Evolutionary conservation across 352 stramenopile genomes (phyloP).

Genomic region (Salisapilia sapeloensis): DNA sequence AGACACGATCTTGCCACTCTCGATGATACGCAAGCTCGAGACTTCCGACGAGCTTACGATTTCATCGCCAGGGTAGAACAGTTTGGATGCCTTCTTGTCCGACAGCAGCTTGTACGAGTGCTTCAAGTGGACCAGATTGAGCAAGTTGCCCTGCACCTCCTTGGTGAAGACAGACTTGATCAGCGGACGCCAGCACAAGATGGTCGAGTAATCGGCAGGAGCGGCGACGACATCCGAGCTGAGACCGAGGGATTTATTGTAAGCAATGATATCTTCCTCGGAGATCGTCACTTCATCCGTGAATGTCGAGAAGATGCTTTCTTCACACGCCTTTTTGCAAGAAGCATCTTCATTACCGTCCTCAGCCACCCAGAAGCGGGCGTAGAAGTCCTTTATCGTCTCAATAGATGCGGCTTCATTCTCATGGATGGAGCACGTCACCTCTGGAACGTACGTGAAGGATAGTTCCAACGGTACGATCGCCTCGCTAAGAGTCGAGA

Average conservation of each 20-base stretch:
- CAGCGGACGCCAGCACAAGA: slow-evolving; percentile 63
- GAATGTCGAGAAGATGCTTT: slow-evolving; percentile 42
- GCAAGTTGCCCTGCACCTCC: slow-evolving; percentile 64
- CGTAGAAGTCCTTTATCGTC: slow-evolving; percentile 62
- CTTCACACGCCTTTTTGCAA: slow-evolving; percentile 32
- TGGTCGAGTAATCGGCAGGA: slow-evolving; percentile 59
- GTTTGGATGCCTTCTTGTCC: slow-evolving; percentile 4
- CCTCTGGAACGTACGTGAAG: slow-evolving; percentile 25
- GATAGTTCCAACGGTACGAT: slow-evolving; percentile 35
- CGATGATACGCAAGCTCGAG: slow-evolving; percentile 50
- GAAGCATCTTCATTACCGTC: slow-evolving; percentile 35
- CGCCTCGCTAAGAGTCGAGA: slow-evolving; percentile 16
- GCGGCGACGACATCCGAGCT: slow-evolving; percentile 9
- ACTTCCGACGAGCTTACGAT: slow-evolving; percentile 61
- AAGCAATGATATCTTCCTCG: slow-evolving; percentile 30
- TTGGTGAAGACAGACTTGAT: slow-evolving; percentile 75
- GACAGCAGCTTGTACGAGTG: slow-evolving; percentile 70
- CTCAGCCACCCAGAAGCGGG: slow-evolving; percentile 53
- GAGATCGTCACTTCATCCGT: slow-evolving; percentile 41
- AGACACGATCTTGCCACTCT: slow-evolving; percentile 66
- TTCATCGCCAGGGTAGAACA: slow-evolving; percentile 47
- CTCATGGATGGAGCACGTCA: slow-evolving; percentile 30
- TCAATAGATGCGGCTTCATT: slow-evolving; percentile 20
- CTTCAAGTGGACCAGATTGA: slow-evolving; percentile 70
- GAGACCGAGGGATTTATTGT: slow-evolving; percentile 39